Base-by-base conservation (phyloP, 2,329 filamentous ascomycete genomes). In the Aspergillus sp. region DNA sequence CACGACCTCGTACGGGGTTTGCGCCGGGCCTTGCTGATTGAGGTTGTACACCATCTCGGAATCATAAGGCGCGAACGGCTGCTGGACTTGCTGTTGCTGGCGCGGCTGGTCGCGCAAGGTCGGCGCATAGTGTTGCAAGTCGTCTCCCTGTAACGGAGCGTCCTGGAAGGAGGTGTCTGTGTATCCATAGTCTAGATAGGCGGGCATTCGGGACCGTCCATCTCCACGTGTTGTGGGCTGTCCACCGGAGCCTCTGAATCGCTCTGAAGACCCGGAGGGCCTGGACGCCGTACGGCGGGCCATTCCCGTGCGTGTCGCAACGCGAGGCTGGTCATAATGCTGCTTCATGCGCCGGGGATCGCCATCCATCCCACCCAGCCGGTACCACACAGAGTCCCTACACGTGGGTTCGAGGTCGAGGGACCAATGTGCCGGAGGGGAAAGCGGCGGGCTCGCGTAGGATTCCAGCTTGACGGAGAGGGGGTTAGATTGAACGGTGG, bases 1-100 rank as follows among this genome's bases (percentile, higher is more conserved):
- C 69, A 86, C 83, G 67, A 84, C 77, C 72, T 93, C 88, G 76
- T 95, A 95, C 62, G 79, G 73, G 55, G 74, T 87, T 79, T 76
- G 83, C 71, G 74, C 76, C 78, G 73, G 75, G 56, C 76, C 77
- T 65, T 84, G 77, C 68, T 86, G 85, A 67, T 81, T 77, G 65
- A 92, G 87, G 75, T 85, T 86, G 78, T 95, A 95, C 81, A 94
- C 86, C 76, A 93, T 84, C 58, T 83, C 82, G 50, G 82, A 76
- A 49, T 85, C 78, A 63, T 84, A 85, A 59, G 76, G 74, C 49
- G 73, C 65, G 64, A 79, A 80, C 54, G 75, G 71, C 56, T 74
- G 73, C 53, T 67, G 70, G 22, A 55, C 50, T 41, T 47, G 79
- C 58, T 71, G 71, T 41, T 82, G 79, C 60, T 81, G 79, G 55